Base-by-base conservation (phyloP, 176 grass and related monocot genomes). In the Puya raimondii region DNA sequence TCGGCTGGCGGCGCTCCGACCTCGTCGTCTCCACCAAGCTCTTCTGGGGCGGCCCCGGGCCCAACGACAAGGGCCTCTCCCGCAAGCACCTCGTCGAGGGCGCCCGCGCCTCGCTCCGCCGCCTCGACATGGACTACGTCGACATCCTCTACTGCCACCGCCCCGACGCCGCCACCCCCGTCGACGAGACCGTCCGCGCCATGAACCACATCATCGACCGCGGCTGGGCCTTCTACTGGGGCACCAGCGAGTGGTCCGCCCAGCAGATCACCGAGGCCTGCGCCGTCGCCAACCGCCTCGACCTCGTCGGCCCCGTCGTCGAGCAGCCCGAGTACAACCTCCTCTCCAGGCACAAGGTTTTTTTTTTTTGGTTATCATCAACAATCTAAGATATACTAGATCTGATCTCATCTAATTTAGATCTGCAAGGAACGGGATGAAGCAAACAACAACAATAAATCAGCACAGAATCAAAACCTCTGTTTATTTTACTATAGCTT, bases 61-160 rank as follows among this genome's bases (percentile, higher is more conserved):
- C 94, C 84, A 99, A 99, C 75, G 94, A 99, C 84, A 99, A 93
- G 89, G 94, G 94, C 25, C 86, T 99, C 74, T 99, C 94, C 13
- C 56, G 94, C 22, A 99, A 99, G 82, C 94, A 99, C 86, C 26
- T 99, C 71, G 78, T 93, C 17, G 94, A 99, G 81, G 94, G 94
- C 2, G 86, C 91, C 23, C 82, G 4, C 12, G 89, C 63, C 0
- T 99, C 94, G 0, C 82, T 99, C 20, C 80, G 76, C 68, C 77
- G 94, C 48, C 84, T 99, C 27, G 85, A 88, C 72, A 99, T 90
- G 84, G 94, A 99, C 9, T 99, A 99, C 63, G 89, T 93, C 48
- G 94, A 99, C 49, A 78, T 93, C 15, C 76, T 99, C 16, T 91
- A 90, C 75, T 84, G 82, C 73, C 94, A 99, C 78, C 82, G 94